Base-by-base conservation (phyloP, 2,329 filamentous ascomycete species). In the Fusarium succisae region DNA sequence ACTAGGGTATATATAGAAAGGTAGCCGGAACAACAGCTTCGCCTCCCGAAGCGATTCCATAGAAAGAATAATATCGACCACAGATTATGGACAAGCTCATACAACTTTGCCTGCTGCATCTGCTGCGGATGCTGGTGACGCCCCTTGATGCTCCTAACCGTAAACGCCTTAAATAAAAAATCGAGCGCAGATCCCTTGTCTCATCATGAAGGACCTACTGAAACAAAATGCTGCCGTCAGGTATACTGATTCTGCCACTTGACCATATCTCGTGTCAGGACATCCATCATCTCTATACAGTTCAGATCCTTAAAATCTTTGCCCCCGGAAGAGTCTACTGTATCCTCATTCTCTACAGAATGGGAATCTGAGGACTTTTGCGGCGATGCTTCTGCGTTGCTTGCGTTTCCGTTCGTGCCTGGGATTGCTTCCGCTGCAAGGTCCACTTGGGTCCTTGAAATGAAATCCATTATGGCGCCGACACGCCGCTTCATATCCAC, bases 281-380 rank as follows among this genome's bases (percentile, higher is more conserved):
- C 88, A 81, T 97, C 94, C 94, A 97, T 97, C 94, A 97, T 97
- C 83, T 97, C 94, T 73, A 94, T 86, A 76, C 92, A 95, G 65
- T 86, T 93, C 73, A 98, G 85, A 14, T 92, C 89, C 76, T 92
- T 93, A 81, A 97, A 97, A 3, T 91, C 88, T 76, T 85, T 87
- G 24, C 69, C 69, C 28, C 75, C 72, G 14, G 76, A 68, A 24
- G 76, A 56, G 26, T 78, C 78, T 20, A 75, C 55, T n/a, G 69
- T 69, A 48, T 72, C 72, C 37, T 75, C 78, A 45, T 78, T 78
- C 47, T 77, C 78, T 30, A 76, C 60, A 45, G 74, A 58, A 55
- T 75, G 63, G 51, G 76, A 68, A 68, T 73, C 76, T 56, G 80
- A 83, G 72, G 76, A 77, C 45, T 84, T 83, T 66, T 83, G 75